These are phyloP conservation scores for Auxenochlorella pyrenoidosa DNA, from an alignment of 139 green algal genomes.

Conservation along the genomic window DNA sequence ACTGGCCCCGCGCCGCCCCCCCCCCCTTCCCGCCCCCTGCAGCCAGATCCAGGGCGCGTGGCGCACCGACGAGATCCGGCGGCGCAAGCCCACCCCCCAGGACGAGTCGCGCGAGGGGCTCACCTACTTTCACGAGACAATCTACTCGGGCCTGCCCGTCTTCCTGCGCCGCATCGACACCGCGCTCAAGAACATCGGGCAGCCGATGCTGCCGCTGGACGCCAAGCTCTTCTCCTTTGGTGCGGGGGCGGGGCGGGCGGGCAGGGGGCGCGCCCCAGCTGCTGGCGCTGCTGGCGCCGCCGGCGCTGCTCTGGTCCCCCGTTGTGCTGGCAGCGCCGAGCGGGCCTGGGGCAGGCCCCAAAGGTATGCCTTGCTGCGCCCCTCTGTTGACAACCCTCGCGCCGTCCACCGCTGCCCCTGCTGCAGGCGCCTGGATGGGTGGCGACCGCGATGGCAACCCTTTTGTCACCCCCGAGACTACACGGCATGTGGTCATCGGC, in stretches of 20 bases:
- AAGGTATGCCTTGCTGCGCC: too few relatives aligned
- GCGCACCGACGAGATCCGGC: slow-evolving; percentile 97
- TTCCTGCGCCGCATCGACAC: slow-evolving; percentile 89
- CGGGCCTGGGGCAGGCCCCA: too few relatives aligned
- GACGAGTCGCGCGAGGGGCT: slow-evolving; percentile 96
- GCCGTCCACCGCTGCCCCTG: background rate
- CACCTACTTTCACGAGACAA: slow-evolving; percentile 93
- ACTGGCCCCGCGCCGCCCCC: background rate
- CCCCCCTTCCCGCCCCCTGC: background rate
- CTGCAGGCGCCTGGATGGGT: slow-evolving; percentile 57
- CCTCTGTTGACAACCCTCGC: background rate
- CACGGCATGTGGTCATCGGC: slow-evolving; percentile 89
- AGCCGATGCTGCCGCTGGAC: slow-evolving; percentile 85
- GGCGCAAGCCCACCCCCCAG: slow-evolving; percentile 89
- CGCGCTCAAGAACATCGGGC: slow-evolving; percentile 85
- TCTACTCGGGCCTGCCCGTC: slow-evolving; percentile 81
- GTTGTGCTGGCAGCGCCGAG: too few relatives aligned
- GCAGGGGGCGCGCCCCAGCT: too few relatives aligned
- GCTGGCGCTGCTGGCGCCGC: too few relatives aligned
- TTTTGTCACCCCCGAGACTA: slow-evolving; percentile 89
- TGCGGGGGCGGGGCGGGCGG: slow-evolving; percentile 86
- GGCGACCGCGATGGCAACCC: slow-evolving; percentile 98
- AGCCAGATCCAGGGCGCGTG: slow-evolving; percentile 82
- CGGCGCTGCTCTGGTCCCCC: too few relatives aligned
- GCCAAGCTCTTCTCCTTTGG: slow-evolving; percentile 74